Percentiles rank a stretch among this genome's conserved stretches.
phyloP scores from a whole-genome alignment of 2,329 filamentous ascomycete genomes.

The Fusarium nanum region DNA sequence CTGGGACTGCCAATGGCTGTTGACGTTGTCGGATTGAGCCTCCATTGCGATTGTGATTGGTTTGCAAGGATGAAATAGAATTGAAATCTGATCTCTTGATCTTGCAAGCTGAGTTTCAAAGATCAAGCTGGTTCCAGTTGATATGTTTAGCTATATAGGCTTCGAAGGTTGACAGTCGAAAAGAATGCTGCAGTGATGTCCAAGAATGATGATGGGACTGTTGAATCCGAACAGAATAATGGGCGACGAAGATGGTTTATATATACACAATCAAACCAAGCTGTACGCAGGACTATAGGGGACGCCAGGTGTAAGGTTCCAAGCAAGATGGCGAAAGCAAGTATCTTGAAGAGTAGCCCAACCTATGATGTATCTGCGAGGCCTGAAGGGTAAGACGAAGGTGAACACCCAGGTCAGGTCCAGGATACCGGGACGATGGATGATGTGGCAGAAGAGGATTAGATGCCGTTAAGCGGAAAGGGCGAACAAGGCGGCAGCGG shows the following conservation, averaged over 20 bases:
- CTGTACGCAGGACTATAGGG: slow-evolving; percentile 21
- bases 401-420: slow-evolving; percentile 31
- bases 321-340: slow-evolving; percentile 18
- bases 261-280: slow-evolving; percentile 32
- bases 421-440: slow-evolving; percentile 29
- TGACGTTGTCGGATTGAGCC: slow-evolving; percentile 36
- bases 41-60: slow-evolving; percentile 35
- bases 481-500: slow-evolving; percentile 28
- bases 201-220: slow-evolving; percentile 5
- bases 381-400: slow-evolving; percentile 41
- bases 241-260: slow-evolving; percentile 31
- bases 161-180: not conserved
- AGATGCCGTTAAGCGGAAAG: slow-evolving; percentile 39
- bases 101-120: not conserved
- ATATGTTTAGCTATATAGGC: not conserved
- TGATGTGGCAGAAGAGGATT: slow-evolving; percentile 48
- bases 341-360: slow-evolving; percentile 27
- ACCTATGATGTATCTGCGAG: slow-evolving; percentile 36
- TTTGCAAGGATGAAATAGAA: not conserved
- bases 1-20: slow-evolving; percentile 65
- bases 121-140: not conserved
- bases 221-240: slow-evolving; percentile 9
- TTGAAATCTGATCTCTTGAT: not conserved
- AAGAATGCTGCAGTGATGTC: not conserved
- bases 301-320: slow-evolving; percentile 32